Conservation (phyloP, 2,329 filamentous ascomycete genomes). For the Colletotrichum euphorbiae region DNA sequence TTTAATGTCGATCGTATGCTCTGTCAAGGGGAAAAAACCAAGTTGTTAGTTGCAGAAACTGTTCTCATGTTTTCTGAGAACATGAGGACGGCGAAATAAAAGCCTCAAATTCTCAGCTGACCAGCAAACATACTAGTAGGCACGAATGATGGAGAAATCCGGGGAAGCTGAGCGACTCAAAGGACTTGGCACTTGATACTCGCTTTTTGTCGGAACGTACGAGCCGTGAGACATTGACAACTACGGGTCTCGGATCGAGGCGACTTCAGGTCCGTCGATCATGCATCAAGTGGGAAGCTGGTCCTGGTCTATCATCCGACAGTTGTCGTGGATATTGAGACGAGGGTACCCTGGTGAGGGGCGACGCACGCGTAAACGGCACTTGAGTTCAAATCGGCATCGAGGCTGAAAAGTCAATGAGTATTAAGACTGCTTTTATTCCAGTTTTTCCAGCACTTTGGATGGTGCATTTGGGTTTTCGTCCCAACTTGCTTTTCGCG, state of each 20-base stretch:
- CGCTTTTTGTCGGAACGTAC: constrained; percentile 26
- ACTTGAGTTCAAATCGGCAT: not conserved
- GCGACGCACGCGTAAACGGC: not conserved
- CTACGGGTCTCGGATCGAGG: constrained; percentile 19
- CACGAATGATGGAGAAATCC: not conserved
- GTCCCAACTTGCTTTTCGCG: not conserved
- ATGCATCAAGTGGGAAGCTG: constrained; percentile 9
- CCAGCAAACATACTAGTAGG: not conserved
- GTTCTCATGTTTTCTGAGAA: no score
- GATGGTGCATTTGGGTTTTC: no score
- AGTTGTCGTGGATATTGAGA: not conserved
- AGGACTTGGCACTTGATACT: constrained; percentile 18
- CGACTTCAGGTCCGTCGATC: not conserved
- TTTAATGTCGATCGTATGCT: not conserved
- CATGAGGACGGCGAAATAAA: no score
- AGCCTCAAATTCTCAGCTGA: not conserved
- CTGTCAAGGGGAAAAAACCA: no score
- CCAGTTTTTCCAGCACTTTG: no score
- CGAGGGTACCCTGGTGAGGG: constrained; percentile 19
- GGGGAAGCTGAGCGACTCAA: not conserved
- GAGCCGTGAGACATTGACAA: constrained; percentile 38
- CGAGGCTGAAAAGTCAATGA: not conserved
- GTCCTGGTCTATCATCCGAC: constrained; percentile 29
- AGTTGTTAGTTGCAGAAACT: no score
- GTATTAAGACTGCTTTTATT: not conserved